Conservation (phyloP, 495 filamentous ascomycete genomes). For the Xylaria telfairii region DNA sequence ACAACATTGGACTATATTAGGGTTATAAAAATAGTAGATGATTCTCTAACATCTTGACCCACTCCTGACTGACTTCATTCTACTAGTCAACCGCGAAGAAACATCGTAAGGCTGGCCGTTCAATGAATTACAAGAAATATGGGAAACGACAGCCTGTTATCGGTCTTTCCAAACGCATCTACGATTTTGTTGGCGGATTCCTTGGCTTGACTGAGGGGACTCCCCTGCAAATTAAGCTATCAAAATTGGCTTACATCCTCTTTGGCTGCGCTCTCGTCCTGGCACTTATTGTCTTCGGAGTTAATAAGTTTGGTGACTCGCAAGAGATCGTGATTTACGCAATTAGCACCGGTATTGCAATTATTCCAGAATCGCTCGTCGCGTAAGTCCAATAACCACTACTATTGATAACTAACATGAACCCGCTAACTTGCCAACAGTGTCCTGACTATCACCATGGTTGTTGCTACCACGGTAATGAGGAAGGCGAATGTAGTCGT, state of each 20-base stretch:
- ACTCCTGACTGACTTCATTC: not conserved
- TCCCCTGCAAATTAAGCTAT: constrained; percentile 80
- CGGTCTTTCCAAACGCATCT: constrained; percentile 61
- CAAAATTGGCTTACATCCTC: constrained; percentile 75
- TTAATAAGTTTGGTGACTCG: constrained; percentile 71
- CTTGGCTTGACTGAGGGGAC: constrained; percentile 81
- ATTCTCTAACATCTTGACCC: not conserved
- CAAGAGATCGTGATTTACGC: constrained; percentile 83
- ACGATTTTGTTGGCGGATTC: constrained; percentile 69
- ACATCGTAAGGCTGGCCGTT: constrained; percentile 63
- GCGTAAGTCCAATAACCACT: constrained; percentile 46
- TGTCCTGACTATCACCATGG: constrained; percentile 76
- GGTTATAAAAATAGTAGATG: not conserved
- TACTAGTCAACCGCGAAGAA: constrained; percentile 58
- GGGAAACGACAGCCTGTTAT: constrained; percentile 64
- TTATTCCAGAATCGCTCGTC: constrained; percentile 74
- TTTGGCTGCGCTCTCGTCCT: constrained; percentile 76
- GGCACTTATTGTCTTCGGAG: constrained; percentile 80
- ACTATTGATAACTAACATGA: not conserved
- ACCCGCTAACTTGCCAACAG: constrained; percentile 28
- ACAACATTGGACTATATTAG: constrained; percentile 13
- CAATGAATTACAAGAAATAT: constrained; percentile 68
- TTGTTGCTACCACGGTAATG: constrained; percentile 80
- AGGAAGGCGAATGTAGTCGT: constrained; percentile 77
- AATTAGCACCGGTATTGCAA: constrained; percentile 74